Conservation (phyloP, 148 eudicot species). For the Suaeda aralocaspica region DNA sequence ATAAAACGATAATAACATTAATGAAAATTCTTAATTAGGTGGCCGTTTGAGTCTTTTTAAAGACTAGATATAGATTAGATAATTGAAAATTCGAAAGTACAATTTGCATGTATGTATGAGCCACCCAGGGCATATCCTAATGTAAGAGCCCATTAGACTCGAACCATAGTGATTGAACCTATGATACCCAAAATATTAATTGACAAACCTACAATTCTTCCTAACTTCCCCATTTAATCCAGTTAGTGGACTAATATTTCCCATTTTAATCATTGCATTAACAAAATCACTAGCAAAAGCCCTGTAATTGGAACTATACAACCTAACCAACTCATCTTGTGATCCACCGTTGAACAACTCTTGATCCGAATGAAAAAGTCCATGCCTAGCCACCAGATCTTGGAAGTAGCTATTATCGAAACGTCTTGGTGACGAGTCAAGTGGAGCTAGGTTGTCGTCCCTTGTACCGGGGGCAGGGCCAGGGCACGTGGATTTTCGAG, state of each 20-base stretch:
- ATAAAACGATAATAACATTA: too few species aligned
- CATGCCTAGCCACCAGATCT: background rate
- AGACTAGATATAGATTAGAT: too few species aligned
- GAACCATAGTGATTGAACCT: too few species aligned
- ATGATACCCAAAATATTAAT: background rate
- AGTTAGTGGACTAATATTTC: background rate
- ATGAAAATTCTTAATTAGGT: too few species aligned
- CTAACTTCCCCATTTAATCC: conserved; percentile 3
- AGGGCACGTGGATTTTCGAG: background rate
- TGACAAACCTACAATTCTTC: background rate
- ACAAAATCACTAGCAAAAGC: conserved; percentile 1
- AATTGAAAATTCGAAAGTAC: too few species aligned
- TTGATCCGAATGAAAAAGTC: conserved; percentile 1
- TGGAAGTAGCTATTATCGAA: background rate
- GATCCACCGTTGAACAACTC: conserved; percentile 6
- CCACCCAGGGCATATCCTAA: too few species aligned
- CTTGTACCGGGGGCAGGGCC: background rate
- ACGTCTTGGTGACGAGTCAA: background rate
- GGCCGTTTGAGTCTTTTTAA: too few species aligned
- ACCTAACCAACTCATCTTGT: background rate
- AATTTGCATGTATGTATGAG: too few species aligned
- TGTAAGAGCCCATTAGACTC: too few species aligned
- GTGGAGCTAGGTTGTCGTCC: background rate
- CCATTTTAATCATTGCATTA: conserved; percentile 4
- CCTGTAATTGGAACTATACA: background rate